A percentile compares a stretch with the other conserved stretches of the same genome.
These are phyloP conservation scores for Fraxinus latifolia DNA, from an alignment of 305 asterid species.

Conservation along the genomic window DNA sequence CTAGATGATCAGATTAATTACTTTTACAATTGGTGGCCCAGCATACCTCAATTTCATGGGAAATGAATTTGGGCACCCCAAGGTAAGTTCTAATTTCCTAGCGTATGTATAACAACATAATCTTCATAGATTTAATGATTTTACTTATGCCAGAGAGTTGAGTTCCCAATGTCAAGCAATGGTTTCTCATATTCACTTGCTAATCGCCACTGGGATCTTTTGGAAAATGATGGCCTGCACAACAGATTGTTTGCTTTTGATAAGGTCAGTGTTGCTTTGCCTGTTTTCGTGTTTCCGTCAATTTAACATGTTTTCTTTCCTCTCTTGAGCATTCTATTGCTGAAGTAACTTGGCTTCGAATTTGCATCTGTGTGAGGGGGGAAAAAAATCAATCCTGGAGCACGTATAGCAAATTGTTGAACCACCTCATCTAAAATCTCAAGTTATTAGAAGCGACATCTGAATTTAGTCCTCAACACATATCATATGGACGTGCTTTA, in stretches of 20 bases:
- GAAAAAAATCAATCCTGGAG: background rate
- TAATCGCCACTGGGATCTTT: constrained; percentile 80
- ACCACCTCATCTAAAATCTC: background rate
- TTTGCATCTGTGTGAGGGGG: background rate
- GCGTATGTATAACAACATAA: constrained; percentile 4
- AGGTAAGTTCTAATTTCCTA: constrained; percentile 45
- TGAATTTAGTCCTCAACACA: background rate
- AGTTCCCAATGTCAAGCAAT: constrained; percentile 90
- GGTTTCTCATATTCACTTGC: constrained; percentile 77
- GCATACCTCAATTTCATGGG: constrained; percentile 98
- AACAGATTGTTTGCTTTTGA: constrained; percentile 65
- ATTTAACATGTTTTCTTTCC: constrained; percentile 14
- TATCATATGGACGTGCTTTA: background rate
- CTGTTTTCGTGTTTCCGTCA: constrained; percentile 7
- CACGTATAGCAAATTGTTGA: background rate
- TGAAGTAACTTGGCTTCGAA: background rate
- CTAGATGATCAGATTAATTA: constrained; percentile 89
- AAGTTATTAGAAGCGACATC: background rate
- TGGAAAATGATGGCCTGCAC: constrained; percentile 60
- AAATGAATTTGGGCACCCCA: constrained; percentile 92
- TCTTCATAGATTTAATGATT: constrained; percentile 17
- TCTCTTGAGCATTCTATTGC: constrained; percentile 9
- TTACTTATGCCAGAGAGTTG: constrained; percentile 64
- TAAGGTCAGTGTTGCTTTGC: constrained; percentile 46
- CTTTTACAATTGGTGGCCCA: constrained; percentile 83